Evolutionary conservation across 805 yeast genomes (phyloP), one percentile per base, ranked within the genome.

Genomic region (Candida odintsovae): DNA sequence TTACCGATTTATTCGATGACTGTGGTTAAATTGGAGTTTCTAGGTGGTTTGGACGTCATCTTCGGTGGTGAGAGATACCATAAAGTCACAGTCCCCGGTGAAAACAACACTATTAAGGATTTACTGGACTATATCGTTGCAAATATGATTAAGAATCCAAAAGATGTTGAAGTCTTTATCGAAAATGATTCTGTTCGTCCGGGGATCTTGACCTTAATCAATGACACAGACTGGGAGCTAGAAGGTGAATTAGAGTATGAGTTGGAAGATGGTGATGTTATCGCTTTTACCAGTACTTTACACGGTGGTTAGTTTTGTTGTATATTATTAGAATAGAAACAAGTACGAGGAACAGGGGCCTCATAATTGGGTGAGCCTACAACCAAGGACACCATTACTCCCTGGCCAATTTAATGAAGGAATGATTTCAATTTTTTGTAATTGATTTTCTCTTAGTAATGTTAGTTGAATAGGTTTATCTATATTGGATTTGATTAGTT

Each of bases 161-260:
- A 77, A 49, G 90, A 85, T 58, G 68, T 75, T 25, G 83, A 80
- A 4, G 84, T 90, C 12, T 90, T 92, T 58, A 72, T 90, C 7
- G 94, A 87, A 56, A 90, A 87, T 54, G 95, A 72, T 11, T 77
- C 83, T 1, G 81, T 89, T 13, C 79, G 98, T 43, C 96, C 98
- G 0, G 99, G 99, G 2, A 88, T 92, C 41, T 70, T 92, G 50
- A 96, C 94, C 10, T 73, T 92, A 46, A 85, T 92, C 51, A 92
- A 92, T 60, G 98, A 92, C 62, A 82, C 95, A 0, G 99, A 92
- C 67, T 92, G 98, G 98, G 99, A 92, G 59, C 67, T 92, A 13
- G 95, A 90, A 63, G 98, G 89, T 11, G 90, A 83, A 64, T 90
- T 87, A 56, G 84, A 78, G 10, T 90, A 90, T 58, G 79, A 72